Evolutionary conservation across 306 rosid genomes (phyloP).

Genomic region (Mucuna pruriens): DNA sequence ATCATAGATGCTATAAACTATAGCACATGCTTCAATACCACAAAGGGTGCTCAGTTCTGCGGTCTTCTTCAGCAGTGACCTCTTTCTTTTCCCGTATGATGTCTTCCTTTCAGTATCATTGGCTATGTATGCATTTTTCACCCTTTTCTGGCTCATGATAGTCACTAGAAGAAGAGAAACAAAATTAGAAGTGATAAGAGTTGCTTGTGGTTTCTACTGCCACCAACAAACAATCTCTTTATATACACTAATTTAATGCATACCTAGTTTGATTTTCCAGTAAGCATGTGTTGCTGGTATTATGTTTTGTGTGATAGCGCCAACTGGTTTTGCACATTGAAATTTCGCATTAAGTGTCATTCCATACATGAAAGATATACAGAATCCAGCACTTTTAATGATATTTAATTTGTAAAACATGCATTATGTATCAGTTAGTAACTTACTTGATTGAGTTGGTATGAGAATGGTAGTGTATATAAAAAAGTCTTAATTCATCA

Average conservation of each 20-base stretch:
- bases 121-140: constrained; percentile 44
- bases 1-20: constrained; percentile 35
- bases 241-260: background rate
- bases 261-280: background rate
- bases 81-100: constrained; percentile 48
- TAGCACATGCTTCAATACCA: constrained; percentile 47
- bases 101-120: constrained; percentile 38
- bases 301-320: background rate
- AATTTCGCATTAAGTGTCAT: background rate
- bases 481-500: background rate
- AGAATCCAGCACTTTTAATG: background rate
- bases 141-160: constrained; percentile 43
- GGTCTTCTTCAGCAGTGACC: constrained; percentile 36
- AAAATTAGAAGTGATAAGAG: background rate
- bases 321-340: background rate
- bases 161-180: background rate
- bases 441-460: background rate
- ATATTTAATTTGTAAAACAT: background rate
- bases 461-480: background rate
- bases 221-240: background rate
- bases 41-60: constrained; percentile 46
- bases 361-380: background rate
- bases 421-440: background rate
- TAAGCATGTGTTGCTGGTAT: no score
- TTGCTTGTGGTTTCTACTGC: background rate